These are phyloP conservation scores for Primulina tabacum DNA, from an alignment of 257 asterid species.

Conservation along the genomic window DNA sequence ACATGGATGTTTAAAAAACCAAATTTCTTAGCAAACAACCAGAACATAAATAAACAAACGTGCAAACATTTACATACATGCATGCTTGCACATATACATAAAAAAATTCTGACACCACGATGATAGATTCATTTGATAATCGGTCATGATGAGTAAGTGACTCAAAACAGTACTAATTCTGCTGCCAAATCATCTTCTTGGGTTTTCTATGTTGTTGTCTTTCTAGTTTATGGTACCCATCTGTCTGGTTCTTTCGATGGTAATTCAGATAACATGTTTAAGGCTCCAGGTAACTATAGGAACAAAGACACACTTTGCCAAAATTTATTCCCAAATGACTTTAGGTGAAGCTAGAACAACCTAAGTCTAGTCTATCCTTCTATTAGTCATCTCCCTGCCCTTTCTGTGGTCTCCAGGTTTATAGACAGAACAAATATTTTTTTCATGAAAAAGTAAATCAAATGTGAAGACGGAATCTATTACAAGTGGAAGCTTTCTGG, in stretches of 20 bases:
- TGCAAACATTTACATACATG: not conserved
- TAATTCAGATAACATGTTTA: conserved; percentile 5
- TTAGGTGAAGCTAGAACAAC: conserved; percentile 3
- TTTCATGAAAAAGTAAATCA: not conserved
- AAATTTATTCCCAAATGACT: conserved; percentile 12
- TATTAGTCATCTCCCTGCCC: conserved; percentile 10
- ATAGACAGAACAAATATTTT: not conserved
- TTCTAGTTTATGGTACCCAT: conserved; percentile 2
- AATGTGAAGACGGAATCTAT: not conserved
- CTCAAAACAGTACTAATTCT: not conserved
- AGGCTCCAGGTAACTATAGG: not conserved
- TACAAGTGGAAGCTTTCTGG: not conserved
- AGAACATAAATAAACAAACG: too few relatives aligned
- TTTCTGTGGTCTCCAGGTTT: conserved; percentile 6
- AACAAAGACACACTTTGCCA: not conserved
- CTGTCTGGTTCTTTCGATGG: conserved; percentile 4
- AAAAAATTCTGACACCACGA: not conserved
- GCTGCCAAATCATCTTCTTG: not conserved
- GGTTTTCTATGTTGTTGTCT: not conserved
- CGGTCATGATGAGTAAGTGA: not conserved
- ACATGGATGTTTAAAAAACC: not conserved
- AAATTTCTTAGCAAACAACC: not conserved
- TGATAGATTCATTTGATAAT: too few relatives aligned
- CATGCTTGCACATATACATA: not conserved
- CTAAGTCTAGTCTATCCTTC: conserved; percentile 3